A percentile compares a stretch with the other conserved stretches of the same genome.
phyloP scores from a whole-genome alignment of 768 basidiomycete genomes.

The Tremella yokohamensis region DNA sequence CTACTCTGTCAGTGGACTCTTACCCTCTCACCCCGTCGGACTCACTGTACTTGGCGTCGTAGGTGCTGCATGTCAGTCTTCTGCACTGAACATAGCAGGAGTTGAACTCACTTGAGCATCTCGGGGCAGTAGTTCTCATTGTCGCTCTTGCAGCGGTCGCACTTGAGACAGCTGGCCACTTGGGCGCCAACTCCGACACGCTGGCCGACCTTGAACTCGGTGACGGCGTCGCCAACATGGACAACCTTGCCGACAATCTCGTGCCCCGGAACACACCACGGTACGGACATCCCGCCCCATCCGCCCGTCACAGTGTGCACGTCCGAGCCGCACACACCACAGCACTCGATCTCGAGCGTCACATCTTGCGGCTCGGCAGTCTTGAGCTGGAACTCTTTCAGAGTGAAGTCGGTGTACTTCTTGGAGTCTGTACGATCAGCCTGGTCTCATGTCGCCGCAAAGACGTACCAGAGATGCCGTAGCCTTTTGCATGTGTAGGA shows the following conservation, averaged over 20 bases:
- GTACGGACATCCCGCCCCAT: slow-evolving; percentile 49
- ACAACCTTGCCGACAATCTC: slow-evolving; percentile 61
- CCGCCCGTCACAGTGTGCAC: slow-evolving; percentile 56
- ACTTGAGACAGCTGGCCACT: slow-evolving; percentile 58
- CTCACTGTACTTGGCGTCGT: slow-evolving; percentile 37
- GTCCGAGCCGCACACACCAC: slow-evolving; percentile 58
- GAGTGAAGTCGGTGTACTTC: slow-evolving; percentile 43
- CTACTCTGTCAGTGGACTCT: neutral
- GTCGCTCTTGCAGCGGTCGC: slow-evolving; percentile 46
- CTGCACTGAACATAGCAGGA: neutral
- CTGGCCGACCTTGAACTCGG: slow-evolving; percentile 60
- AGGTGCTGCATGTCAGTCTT: slow-evolving; percentile 30
- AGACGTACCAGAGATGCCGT: slow-evolving; percentile 37
- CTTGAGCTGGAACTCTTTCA: slow-evolving; percentile 42
- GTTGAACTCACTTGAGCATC: slow-evolving; percentile 36
- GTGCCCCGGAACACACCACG: slow-evolving; percentile 52
- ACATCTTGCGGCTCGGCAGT: slow-evolving; percentile 39
- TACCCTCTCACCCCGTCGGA: neutral
- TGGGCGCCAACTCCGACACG: slow-evolving; percentile 60
- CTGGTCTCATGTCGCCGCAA: neutral
- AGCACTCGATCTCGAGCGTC: slow-evolving; percentile 44
- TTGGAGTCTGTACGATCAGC: slow-evolving; percentile 30
- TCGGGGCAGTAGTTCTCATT: slow-evolving; percentile 58
- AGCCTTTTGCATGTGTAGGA: slow-evolving; percentile 30
- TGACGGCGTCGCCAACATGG: slow-evolving; percentile 59